Base-by-base conservation (phyloP, 2,329 filamentous ascomycete species). In the Whalleya microplaca region DNA sequence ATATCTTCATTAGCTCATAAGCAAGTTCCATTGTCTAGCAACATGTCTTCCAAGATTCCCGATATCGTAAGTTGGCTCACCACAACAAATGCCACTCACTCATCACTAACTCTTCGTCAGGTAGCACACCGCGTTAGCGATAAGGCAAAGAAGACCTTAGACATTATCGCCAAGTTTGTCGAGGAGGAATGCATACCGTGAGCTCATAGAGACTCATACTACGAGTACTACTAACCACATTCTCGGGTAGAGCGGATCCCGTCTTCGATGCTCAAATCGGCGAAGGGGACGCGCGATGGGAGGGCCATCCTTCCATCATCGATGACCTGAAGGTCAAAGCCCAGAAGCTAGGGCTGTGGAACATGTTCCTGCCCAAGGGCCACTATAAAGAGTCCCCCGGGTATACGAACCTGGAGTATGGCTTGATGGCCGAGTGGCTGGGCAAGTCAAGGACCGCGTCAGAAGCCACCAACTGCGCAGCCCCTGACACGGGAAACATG, bases 321-420 rank as follows among this genome's bases (percentile, higher is more conserved):
- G 95, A 99, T 66, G 88, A 95, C 53, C 84, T 99, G 67, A 98
- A 98, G 83, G 80, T 77, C 63, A 90, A 92, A 74, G 95, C 94
- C 44, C 84, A 82, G 70, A 83, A 89, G 66, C 83, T 96, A 21
- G 95, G 94, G 1, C 81, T 99, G 45, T 99, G 95, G 95, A 99
- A 99, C 78, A 90, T 99, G 88, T 99, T 99, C 81, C 77, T 99
- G 66, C 91, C 95, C 63, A 94, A 90, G 79, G 92, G 88, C 68
- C 93, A 97, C 78, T 98, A 97, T 83, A 91, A 89, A 74, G 91
- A 97, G 78, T 96, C 92, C 1, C 92, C 94, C 21, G 95, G 95
- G 32, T 97, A 92, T 79, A 91, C 87, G 58, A 99, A 98, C 76
- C 81, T 99, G 61, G 95, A 99, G 77, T 99, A 99, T 72, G 95